Conservation (phyloP, 2,329 filamentous ascomycete species). For the Eurotiales sp. region DNA sequence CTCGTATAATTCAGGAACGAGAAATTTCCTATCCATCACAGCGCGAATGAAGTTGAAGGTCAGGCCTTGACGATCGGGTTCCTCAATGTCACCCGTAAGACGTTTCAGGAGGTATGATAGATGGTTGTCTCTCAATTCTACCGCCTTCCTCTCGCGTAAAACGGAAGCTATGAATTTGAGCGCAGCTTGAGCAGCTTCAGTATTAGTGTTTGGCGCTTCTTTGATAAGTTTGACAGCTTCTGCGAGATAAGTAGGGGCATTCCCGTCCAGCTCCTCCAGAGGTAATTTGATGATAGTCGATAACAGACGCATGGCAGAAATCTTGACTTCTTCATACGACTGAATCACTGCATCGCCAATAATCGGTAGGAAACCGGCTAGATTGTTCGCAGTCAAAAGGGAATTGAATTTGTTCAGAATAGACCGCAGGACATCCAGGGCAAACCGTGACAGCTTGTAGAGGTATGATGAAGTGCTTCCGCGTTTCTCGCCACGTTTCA, state of each 20-base stretch:
- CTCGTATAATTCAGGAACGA: conserved; percentile 87
- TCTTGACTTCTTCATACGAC: conserved; percentile 87
- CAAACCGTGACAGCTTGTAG: conserved; percentile 84
- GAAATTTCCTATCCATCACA: conserved; percentile 76
- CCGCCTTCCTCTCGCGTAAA: conserved; percentile 72
- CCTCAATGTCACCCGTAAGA: conserved; percentile 82
- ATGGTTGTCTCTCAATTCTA: conserved; percentile 73
- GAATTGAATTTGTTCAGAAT: conserved; percentile 82
- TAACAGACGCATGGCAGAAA: conserved; percentile 80
- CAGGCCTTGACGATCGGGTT: conserved; percentile 85
- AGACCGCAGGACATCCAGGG: conserved; percentile 78
- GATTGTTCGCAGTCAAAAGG: conserved; percentile 72
- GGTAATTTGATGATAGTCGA: conserved; percentile 81
- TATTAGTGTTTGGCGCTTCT: conserved; percentile 70
- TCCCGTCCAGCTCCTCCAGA: conserved; percentile 64
- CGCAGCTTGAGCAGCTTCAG: conserved; percentile 80
- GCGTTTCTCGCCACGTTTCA: conserved; percentile 68
- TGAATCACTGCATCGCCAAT: conserved; percentile 81
- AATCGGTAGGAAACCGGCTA: conserved; percentile 82
- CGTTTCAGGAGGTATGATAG: conserved; percentile 78
- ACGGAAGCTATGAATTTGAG: conserved; percentile 84
- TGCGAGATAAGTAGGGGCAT: conserved; percentile 72
- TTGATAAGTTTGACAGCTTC: conserved; percentile 82
- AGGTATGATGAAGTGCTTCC: conserved; percentile 72
- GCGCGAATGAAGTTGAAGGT: conserved; percentile 92